Percentiles rank a stretch among this genome's conserved stretches.
phyloP scores from a whole-genome alignment of 805 yeast genomes.

The Candida wancherniae region DNA sequence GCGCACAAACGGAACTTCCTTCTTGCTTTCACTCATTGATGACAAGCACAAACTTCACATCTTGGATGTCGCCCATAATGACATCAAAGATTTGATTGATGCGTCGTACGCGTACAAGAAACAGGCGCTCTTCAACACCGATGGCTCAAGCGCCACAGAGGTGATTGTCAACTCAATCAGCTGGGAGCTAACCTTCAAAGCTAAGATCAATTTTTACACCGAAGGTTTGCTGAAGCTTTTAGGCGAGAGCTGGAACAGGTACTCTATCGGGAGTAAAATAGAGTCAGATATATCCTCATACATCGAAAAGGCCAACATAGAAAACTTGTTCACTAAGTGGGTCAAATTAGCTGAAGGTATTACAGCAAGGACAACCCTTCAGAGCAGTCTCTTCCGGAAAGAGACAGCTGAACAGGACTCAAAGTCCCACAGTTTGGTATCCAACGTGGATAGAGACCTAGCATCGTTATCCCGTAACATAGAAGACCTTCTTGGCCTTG shows the following conservation, averaged over 20 bases:
- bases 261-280: constrained; percentile 54
- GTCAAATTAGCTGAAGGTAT: constrained; percentile 19
- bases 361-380: too few species aligned
- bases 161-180: too few species aligned
- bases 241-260: constrained; percentile 36
- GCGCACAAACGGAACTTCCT: constrained; percentile 6
- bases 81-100: constrained; percentile 16
- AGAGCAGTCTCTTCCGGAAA: too few species aligned
- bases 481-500: constrained; percentile 27
- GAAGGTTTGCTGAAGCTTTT: constrained; percentile 20
- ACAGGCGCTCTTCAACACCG: too few species aligned
- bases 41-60: constrained; percentile 34
- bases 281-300: constrained; percentile 45
- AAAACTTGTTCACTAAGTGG: constrained; percentile 48
- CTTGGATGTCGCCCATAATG: constrained; percentile 25
- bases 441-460: too few species aligned
- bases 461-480: too few species aligned
- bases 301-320: constrained; percentile 42
- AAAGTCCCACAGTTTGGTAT: too few species aligned
- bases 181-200: constrained; percentile 5
- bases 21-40: constrained; percentile 22
- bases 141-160: too few species aligned
- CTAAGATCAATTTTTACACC: constrained; percentile 23
- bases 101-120: constrained; percentile 9
- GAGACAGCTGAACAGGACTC: too few species aligned